These are phyloP conservation scores for Cinnamomum micranthum DNA, from an alignment of 164 flowering plant species.

Conservation along the genomic window DNA sequence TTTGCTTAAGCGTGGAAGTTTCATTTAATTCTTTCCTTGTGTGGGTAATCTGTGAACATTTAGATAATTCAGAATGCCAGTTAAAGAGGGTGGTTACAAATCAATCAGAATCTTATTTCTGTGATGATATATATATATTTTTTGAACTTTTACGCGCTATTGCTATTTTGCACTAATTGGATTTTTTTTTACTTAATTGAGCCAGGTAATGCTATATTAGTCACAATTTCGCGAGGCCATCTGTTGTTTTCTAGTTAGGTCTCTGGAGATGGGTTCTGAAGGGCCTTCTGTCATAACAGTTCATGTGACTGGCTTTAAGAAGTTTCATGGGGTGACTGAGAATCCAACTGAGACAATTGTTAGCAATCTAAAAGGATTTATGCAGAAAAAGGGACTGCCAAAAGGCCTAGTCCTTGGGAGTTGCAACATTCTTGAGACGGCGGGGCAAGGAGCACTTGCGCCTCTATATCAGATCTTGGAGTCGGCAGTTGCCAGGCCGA, in stretches of 20 bases:
- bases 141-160: background rate
- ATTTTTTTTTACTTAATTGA: background rate
- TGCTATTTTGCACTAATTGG: background rate
- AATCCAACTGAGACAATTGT: constrained; percentile 68
- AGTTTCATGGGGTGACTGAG: constrained; percentile 34
- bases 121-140: background rate
- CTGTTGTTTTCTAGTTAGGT: background rate
- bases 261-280: constrained; percentile 30
- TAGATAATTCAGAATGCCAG: background rate
- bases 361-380: constrained; percentile 55
- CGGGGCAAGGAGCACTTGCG: constrained; percentile 75
- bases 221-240: background rate
- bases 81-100: background rate
- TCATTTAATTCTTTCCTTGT: constrained; percentile 1
- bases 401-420: constrained; percentile 76
- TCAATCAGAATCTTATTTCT: background rate
- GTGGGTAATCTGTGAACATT: background rate
- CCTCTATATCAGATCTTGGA: constrained; percentile 64
- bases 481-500: constrained; percentile 39
- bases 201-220: background rate
- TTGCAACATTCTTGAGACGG: constrained; percentile 83
- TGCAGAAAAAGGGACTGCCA: constrained; percentile 69
- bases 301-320: constrained; percentile 33
- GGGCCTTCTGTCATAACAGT: constrained; percentile 26
- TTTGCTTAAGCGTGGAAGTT: no score